A percentile compares a stretch with the other conserved stretches of the same genome.
Evolutionary conservation across 805 yeast genomes (phyloP).

Genomic region (Ogataea corticis): DNA sequence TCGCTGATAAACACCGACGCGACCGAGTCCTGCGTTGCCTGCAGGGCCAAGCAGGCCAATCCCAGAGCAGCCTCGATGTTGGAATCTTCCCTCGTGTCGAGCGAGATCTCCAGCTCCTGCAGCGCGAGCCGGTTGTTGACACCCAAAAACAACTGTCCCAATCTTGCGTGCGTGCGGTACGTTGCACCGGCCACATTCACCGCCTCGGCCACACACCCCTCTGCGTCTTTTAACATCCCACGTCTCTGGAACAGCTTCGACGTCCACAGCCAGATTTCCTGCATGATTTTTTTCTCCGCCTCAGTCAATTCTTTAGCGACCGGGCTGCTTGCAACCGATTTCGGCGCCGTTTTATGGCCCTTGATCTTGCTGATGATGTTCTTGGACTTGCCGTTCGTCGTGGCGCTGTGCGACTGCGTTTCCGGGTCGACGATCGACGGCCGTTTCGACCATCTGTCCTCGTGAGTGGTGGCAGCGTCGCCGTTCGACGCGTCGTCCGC

Average conservation of each 20-base stretch:
- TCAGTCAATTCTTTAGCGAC: slow-evolving; percentile 3
- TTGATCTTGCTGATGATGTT: slow-evolving; percentile 16
- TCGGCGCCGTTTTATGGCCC: slow-evolving; percentile 9
- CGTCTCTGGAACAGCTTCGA: slow-evolving; percentile 61
- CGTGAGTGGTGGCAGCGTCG: background rate
- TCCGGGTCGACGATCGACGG: slow-evolving; percentile 17
- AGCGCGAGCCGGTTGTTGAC: slow-evolving; percentile 44
- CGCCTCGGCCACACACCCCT: slow-evolving; percentile 73
- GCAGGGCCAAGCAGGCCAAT: slow-evolving; percentile 49
- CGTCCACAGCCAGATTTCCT: slow-evolving; percentile 74
- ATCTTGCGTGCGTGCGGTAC: slow-evolving; percentile 48
- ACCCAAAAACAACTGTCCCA: slow-evolving; percentile 45
- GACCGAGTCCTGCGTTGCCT: slow-evolving; percentile 12
- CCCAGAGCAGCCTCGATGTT: slow-evolving; percentile 58
- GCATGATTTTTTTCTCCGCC: slow-evolving; percentile 44
- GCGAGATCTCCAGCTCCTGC: slow-evolving; percentile 63
- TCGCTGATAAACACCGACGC: slow-evolving; percentile 45
- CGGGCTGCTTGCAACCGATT: slow-evolving; percentile 16
- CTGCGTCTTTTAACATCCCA: slow-evolving; percentile 58
- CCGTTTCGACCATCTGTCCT: slow-evolving; percentile 15
- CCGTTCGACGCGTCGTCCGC: background rate
- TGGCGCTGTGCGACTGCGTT: slow-evolving; percentile 4
- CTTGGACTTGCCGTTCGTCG: slow-evolving; percentile 16
- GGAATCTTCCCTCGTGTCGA: slow-evolving; percentile 45
- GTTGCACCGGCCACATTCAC: slow-evolving; percentile 48